Conservation (phyloP, 129 eudicot species). For the Cynara cardunculus region DNA sequence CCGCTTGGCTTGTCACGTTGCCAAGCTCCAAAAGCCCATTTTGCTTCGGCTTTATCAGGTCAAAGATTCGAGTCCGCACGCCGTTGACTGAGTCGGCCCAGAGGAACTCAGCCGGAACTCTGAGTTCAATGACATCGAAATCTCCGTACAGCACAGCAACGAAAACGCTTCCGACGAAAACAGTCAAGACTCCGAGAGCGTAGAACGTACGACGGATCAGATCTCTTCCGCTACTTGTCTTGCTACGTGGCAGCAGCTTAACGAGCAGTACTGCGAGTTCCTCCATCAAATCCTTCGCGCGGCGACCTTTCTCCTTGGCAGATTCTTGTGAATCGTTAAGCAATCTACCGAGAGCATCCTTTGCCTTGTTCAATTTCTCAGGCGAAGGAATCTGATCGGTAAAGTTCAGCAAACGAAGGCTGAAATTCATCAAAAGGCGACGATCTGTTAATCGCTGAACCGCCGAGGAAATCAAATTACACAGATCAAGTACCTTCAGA, state of each 20-base stretch:
- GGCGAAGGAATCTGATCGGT: constrained; percentile 14
- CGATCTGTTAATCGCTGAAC: constrained; percentile 32
- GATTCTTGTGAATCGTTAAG: constrained; percentile 3
- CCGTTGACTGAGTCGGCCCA: constrained; percentile 37
- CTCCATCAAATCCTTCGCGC: constrained; percentile 28
- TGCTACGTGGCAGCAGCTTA: constrained; percentile 31
- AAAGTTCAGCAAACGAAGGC: constrained; percentile 26
- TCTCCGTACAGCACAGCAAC: constrained; percentile 27
- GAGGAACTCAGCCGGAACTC: constrained; percentile 31
- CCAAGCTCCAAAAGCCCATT: constrained; percentile 23
- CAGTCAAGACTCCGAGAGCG: constrained; percentile 35
- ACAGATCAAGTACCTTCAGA: constrained; percentile 39
- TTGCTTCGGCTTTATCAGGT: constrained; percentile 18
- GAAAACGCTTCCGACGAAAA: constrained; percentile 31
- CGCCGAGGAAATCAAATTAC: constrained; percentile 41
- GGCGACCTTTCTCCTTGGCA: constrained; percentile 24
- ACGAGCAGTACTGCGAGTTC: constrained; percentile 24
- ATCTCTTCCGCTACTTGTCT: constrained; percentile 19
- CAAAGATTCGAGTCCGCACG: constrained; percentile 20
- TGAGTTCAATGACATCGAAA: not conserved
- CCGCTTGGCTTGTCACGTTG: constrained; percentile 21
- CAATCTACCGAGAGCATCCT: constrained; percentile 20
- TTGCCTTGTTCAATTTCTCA: constrained; percentile 35
- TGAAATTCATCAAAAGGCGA: constrained; percentile 35
- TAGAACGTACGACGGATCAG: constrained; percentile 35